Percentiles rank a stretch among this genome's conserved stretches.
Evolutionary conservation across 805 yeast genomes (phyloP).

Genomic region (Teunomyces cretensis): DNA sequence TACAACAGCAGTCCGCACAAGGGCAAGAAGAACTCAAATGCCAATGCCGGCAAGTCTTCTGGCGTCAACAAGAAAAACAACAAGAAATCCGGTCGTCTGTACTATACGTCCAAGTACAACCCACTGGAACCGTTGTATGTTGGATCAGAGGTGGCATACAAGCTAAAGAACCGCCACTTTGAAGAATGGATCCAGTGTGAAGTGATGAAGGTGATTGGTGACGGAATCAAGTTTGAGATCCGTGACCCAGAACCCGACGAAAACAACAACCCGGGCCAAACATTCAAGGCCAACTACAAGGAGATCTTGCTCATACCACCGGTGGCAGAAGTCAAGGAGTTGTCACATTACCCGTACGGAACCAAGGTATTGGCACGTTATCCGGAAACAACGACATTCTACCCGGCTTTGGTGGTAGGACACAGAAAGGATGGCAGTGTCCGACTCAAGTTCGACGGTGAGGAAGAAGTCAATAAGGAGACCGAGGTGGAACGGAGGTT

Average conservation of each 20-base stretch:
- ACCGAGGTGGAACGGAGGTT: conserved; percentile 86
- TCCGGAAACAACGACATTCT: conserved; percentile 97
- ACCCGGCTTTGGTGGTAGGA: conserved; percentile 89
- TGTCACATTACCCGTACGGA: conserved; percentile 66
- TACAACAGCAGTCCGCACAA: not conserved
- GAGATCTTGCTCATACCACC: conserved; percentile 77
- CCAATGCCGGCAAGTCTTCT: not conserved
- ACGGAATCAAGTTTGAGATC: conserved; percentile 77
- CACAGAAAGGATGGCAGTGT: conserved; percentile 73
- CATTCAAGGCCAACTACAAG: conserved; percentile 78
- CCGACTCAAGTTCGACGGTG: conserved; percentile 87
- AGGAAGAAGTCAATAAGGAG: conserved; percentile 93
- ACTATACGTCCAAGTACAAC: conserved; percentile 54
- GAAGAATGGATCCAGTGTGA: conserved; percentile 98
- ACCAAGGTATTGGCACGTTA: conserved; percentile 87
- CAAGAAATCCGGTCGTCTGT: conserved; percentile 43
- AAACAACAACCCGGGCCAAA: conserved; percentile 80
- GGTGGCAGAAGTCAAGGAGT: conserved; percentile 35
- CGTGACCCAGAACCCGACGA: conserved; percentile 98
- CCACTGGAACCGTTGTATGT: conserved; percentile 56
- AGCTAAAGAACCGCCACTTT: conserved; percentile 64
- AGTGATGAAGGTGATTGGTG: conserved; percentile 72
- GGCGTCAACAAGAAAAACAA: conserved; percentile 12
- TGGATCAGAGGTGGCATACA: conserved; percentile 88
- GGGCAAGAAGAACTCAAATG: not conserved